These are phyloP conservation scores for Penicillium sp. DNA, from an alignment of 2,329 filamentous ascomycete genomes.

Conservation along the genomic window DNA sequence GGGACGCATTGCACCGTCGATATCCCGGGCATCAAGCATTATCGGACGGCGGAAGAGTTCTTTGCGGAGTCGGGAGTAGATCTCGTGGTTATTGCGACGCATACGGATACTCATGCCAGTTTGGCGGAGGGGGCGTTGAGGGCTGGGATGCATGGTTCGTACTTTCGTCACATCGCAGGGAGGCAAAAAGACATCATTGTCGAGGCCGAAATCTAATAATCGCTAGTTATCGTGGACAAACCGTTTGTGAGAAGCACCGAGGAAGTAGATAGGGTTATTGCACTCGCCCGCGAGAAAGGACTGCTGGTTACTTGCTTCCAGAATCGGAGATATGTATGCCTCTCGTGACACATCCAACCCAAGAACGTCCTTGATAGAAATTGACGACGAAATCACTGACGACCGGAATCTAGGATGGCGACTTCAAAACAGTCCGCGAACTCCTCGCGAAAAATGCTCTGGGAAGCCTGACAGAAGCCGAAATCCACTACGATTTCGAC, in stretches of 20 bases:
- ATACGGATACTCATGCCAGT: background rate
- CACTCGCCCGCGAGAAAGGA: background rate
- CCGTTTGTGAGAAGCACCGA: background rate
- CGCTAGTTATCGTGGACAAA: constrained; percentile 11
- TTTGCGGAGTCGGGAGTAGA: background rate
- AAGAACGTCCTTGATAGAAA: too few relatives aligned
- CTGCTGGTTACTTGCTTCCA: constrained; percentile 3
- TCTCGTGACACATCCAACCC: too few relatives aligned
- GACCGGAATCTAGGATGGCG: background rate
- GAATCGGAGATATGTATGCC: constrained; percentile 2
- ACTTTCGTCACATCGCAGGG: too few relatives aligned
- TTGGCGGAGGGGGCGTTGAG: background rate
- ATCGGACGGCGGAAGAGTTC: background rate
- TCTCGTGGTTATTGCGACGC: background rate
- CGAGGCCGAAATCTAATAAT: background rate
- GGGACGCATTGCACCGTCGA: background rate
- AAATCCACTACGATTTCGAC: constrained; percentile 6
- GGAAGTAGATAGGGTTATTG: constrained; percentile 6
- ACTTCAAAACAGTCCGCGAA: background rate
- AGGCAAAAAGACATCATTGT: background rate
- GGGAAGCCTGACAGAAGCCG: background rate
- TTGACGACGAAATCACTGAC: too few relatives aligned
- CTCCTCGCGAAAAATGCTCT: background rate
- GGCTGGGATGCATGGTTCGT: constrained; percentile 2
- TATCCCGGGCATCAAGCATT: background rate